Evolutionary conservation across 176 grass and related monocot genomes (phyloP).

Genomic region (Oryza australiensis): DNA sequence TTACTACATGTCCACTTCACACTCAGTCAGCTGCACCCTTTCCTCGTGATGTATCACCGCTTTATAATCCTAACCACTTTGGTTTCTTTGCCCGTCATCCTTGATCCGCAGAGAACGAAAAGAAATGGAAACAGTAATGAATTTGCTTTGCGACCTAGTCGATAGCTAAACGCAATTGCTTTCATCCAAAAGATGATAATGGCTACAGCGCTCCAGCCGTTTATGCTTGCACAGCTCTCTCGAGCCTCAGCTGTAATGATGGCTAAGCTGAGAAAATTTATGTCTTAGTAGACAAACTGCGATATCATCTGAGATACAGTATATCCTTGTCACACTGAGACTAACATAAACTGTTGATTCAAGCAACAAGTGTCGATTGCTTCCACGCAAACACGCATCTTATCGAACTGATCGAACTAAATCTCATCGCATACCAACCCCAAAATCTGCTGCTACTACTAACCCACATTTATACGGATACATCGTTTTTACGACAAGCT

Average conservation of each 20-base stretch:
- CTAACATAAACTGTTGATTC: constrained; percentile 41
- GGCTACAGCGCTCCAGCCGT: constrained; percentile 10
- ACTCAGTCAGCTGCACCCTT: not conserved
- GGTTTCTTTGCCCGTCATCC: not conserved
- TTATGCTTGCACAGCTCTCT: not conserved
- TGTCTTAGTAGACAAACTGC: constrained; percentile 36
- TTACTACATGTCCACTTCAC: not conserved
- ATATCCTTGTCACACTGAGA: not conserved
- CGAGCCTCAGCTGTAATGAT: constrained; percentile 1
- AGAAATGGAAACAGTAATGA: not conserved
- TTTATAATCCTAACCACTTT: not conserved
- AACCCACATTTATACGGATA: not conserved
- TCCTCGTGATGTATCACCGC: not conserved
- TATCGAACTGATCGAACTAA: constrained; percentile 14
- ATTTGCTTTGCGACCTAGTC: constrained; percentile 21
- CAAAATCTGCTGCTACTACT: constrained; percentile 12
- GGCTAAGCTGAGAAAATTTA: constrained; percentile 14
- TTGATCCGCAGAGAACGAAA: not conserved
- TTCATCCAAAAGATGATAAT: constrained; percentile 32
- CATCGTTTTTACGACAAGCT: constrained; percentile 40
- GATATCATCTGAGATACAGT: constrained; percentile 2
- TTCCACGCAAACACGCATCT: constrained; percentile 38
- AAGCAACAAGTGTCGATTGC: constrained; percentile 40
- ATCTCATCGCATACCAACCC: constrained; percentile 24
- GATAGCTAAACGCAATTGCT: constrained; percentile 14